Percentiles rank a stretch among this genome's conserved stretches.
Conservation (phyloP, 129 eudicot species). For the Lactuca saligna region DNA sequence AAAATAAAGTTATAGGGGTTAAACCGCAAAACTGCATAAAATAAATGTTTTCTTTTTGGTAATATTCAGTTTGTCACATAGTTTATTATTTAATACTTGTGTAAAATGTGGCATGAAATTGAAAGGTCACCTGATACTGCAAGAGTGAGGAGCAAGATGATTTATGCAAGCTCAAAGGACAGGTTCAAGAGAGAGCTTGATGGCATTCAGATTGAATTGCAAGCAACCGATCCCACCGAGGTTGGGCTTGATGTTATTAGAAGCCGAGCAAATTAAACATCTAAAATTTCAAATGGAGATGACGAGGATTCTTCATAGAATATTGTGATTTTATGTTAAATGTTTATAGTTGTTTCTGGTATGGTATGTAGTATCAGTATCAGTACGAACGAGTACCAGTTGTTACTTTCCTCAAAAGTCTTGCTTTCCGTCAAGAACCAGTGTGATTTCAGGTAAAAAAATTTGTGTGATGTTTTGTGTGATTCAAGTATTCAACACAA, state of each 20-base stretch:
- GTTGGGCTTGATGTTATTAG: constrained; percentile 72
- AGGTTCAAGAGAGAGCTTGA: constrained; percentile 84
- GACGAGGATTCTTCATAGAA: constrained; percentile 36
- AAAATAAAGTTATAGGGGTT: too few species aligned
- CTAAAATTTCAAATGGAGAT: constrained; percentile 20
- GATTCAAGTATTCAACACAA: constrained; percentile 18
- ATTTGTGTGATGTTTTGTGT: constrained; percentile 36
- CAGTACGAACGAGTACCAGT: neutral
- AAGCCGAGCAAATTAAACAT: constrained; percentile 67
- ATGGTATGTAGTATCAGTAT: constrained; percentile 5
- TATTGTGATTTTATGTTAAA: constrained; percentile 26
- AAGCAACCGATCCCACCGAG: constrained; percentile 81
- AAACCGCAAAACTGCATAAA: too few species aligned
- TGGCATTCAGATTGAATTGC: constrained; percentile 78
- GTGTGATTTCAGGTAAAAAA: constrained; percentile 33
- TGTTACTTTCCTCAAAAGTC: constrained; percentile 27
- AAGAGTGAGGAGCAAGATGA: constrained; percentile 49
- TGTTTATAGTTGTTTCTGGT: constrained; percentile 37
- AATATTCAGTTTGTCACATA: too few species aligned
- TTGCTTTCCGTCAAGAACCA: constrained; percentile 29
- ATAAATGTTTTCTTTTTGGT: neutral
- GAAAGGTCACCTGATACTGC: constrained; percentile 40
- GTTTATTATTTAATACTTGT: neutral
- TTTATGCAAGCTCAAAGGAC: constrained; percentile 44
- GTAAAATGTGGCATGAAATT: neutral